Base-by-base conservation (phyloP, 2,329 filamentous ascomycete species). In the Lachnellula cervina region DNA sequence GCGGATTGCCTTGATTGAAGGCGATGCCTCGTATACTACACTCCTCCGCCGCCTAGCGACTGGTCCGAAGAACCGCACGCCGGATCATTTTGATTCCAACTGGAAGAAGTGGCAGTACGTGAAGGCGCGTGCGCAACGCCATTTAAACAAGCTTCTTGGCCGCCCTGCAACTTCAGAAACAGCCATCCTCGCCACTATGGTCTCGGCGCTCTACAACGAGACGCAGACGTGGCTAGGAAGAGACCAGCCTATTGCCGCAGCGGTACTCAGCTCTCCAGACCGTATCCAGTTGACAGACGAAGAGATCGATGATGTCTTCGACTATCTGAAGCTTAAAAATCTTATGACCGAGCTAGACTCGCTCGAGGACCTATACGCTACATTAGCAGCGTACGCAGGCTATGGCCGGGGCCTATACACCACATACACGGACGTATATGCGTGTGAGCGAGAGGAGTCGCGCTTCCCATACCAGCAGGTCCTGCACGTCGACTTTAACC, bases 301-400 rank as follows among this genome's bases (percentile, higher is more conserved):
- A 37, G 35, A 37, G 35, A 37, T 37, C 35, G 5, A 37, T 4
- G 35, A 37, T 4, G 35, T 37, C 35, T 37, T 37, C 35, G 35
- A 37, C 35, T 37, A 37, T 37, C 35, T 37, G 35, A 37, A 37
- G 35, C 35, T 37, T 4, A 37, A 16, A 37, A 37, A 37, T 4
- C 35, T 37, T 4, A 37, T 37, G 35, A 4, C 35, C 35, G 35
- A 37, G 35, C 35, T 4, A 37, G 35, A 37, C 35, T 37, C 35
- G 35, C 35, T 37, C 35, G 35, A 37, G 35, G 35, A 37, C 35
- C 35, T 37, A 37, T 37, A 37, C 34, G 28, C 47, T 2, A 50
- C 47, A 17, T 50, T 28, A 40, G 47, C 32, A 50, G 47, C 47
- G 11, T 50, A 50, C 47, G 47, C 47, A 11, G 47, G 47, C 4